Evolutionary conservation across 805 yeast genomes (phyloP), one percentile per base, ranked within the genome.

Genomic region (Pichia manshurica): DNA sequence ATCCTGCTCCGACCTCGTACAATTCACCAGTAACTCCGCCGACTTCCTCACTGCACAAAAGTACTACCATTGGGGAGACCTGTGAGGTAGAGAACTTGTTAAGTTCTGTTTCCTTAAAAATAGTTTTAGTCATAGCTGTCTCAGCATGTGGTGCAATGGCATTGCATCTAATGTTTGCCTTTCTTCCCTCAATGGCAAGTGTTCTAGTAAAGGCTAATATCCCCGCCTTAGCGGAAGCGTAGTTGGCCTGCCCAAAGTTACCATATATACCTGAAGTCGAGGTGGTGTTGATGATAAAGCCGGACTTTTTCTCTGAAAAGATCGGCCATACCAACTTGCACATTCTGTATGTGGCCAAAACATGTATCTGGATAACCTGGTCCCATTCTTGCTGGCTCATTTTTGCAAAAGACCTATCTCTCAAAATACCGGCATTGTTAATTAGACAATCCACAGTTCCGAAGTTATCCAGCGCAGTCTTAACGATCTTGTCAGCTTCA

Each of bases 251-350:
- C 44, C 99, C 99, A 70, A 91, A 91, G 72, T 85, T 88, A 54
- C 99, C 99, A 67, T 91, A 91, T 57, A 91, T 89, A 55, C 98
- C 99, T 2, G 97, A 89, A 9, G 98, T 91, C 17, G 96, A 89
- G 21, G 97, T 78, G 39, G 95, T 87, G 68, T 91, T 91, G 56
- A 91, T 78, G 48, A 91, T 82, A 54, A 80, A 76, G 57, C 98
- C 97, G 46, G 77, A 75, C 56, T 82, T 79, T 68, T 90, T 88
- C 63, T 87, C 78, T 47, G 75, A 56, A 65, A 91, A 87, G 55
- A 84, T 71, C 33, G 96, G 97, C 97, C 97, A 91, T 9, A 91
- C 96, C 45, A 90, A 84, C 63, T 86, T 84, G 56, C 88, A 79
- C 64, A 91, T 78, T 60, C 82, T 76, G 70, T 71, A 89, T 25